Percentiles rank a stretch among this genome's conserved stretches.
These are phyloP conservation scores for Blastobotrys attinorum DNA, from an alignment of 805 yeast species.

Conservation along the genomic window DNA sequence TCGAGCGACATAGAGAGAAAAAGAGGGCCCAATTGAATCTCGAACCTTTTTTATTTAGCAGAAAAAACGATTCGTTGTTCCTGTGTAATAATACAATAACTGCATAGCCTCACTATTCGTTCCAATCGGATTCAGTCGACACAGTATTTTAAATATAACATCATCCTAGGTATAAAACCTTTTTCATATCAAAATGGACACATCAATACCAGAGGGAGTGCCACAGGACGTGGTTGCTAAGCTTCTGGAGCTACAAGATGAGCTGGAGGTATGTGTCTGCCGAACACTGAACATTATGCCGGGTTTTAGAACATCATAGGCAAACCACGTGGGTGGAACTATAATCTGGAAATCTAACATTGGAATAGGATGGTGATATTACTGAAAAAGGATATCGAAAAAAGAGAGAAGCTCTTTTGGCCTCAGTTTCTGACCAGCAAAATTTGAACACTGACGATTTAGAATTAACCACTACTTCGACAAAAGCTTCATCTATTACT, in stretches of 20 bases:
- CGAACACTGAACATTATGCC: not conserved
- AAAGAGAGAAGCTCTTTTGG: slow-evolving; percentile 41
- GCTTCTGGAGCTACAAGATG: slow-evolving; percentile 38
- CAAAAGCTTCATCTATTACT: not conserved
- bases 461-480: slow-evolving; percentile 6
- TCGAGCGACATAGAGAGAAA: too few species aligned
- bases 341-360: not conserved
- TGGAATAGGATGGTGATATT: slow-evolving; percentile 50
- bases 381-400: slow-evolving; percentile 67
- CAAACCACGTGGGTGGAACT: too few species aligned
- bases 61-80: too few species aligned
- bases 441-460: slow-evolving; percentile 5
- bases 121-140: too few species aligned
- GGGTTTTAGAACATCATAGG: not conserved
- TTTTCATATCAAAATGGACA: slow-evolving; percentile 40
- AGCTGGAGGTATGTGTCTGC: slow-evolving; percentile 32
- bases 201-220: slow-evolving; percentile 39
- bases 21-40: too few species aligned
- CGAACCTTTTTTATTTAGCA: too few species aligned
- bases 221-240: slow-evolving; percentile 31
- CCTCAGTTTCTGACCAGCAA: slow-evolving; percentile 14
- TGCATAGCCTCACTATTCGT: too few species aligned
- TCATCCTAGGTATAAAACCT: too few species aligned
- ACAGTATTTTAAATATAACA: too few species aligned
- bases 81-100: too few species aligned